Evolutionary conservation across 768 basidiomycete genomes (phyloP), one percentile per base, ranked within the genome.

Genomic region (Calocybe indica): DNA sequence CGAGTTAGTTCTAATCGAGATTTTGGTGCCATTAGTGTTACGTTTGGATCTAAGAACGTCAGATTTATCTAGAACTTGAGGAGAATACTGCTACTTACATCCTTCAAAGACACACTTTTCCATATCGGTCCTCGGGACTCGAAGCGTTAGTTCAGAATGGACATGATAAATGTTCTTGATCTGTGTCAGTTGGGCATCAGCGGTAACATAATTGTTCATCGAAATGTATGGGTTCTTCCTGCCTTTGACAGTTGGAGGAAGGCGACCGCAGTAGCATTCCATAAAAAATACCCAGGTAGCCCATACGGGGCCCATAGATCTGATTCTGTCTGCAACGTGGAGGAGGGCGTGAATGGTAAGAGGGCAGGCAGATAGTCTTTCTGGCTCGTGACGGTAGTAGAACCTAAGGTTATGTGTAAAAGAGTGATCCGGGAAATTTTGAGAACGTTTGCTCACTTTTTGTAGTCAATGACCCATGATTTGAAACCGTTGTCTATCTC

Each of bases 261-360:
- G 48, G 5, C 33, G 37, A 0, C 67, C 64, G 54, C 70, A 71
- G 43, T 55, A 67, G 1, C 61, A 56, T 48, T 74, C 70, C 58
- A 67, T 70, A 2, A 62, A 55, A 52, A 71, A 73, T 7, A 66
- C 62, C 72, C 68, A 71, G 40, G 62, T 66, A 2, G 54, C 53
- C 64, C 69, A 71, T 2, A 69, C 64, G 5, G 67, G 71, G 1
- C 71, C 69, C 14, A 48, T 51, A 5, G 43, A 48, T 37, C 58
- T 41, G 31, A 73, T 72, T 7, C 57, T 50, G 38, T 64, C 55
- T 5, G 65, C 65, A 51, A 70, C 57, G 42, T 72, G 69, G 12
- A 71, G 62, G 8, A 71, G 58, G 1, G 55, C 57, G 50, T 71
- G 70, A 6, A 69, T 52, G 2, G 66, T 64, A 2, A 66, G 36